Base-by-base conservation (phyloP, 202 grass and related monocot genomes). In the Dendrocalamus latiflorus region DNA sequence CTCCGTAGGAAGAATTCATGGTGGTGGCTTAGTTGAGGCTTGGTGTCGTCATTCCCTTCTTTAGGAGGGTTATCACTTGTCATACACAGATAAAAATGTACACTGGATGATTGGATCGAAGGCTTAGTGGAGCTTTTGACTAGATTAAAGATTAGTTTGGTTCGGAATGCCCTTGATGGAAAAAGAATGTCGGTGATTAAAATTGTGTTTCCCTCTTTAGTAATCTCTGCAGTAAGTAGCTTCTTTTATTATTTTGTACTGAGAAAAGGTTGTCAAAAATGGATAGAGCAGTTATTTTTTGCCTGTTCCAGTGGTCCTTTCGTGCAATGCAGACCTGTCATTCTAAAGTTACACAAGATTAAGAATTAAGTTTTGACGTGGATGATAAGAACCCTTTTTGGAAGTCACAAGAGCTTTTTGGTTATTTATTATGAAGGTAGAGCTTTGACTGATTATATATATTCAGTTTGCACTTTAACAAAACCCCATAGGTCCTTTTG, bases 381-480 rank as follows among this genome's bases (percentile, higher is more conserved):
- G 24, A 39, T 74, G 11, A 42, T 72, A 68, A 34, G 26, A 44
- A 59, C 34, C 50, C 51, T 67, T 88, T 84, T 10, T 74, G 30
- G 5, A 79, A 79, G 49, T 68, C 12, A 79, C 49, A 30, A 30
- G 6, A 30, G 61, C 24, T 15, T 68, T 24, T 86, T 58, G 9
- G 11, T 74, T 20, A 17, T 55, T 80, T 80, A 80, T 44, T 55
- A 57, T 0, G 8, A 26, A 79, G 49, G 28, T 55, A 41, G 21
- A 65, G 20, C 75, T 64, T 73, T 66, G 18, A 66, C 84, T 42
- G 62, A 61, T 54, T 30, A 53, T 11, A 59, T 84, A 44, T 61
- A 84, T 80, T 74, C 33, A 70, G 26, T 38, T 39, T 38, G 44
- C 76, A 85, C 24, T 81, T 54, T 51, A 43, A 43, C 16, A 84